phyloP scores from a whole-genome alignment of 805 yeast genomes.

The Yueomyces sinensis region DNA sequence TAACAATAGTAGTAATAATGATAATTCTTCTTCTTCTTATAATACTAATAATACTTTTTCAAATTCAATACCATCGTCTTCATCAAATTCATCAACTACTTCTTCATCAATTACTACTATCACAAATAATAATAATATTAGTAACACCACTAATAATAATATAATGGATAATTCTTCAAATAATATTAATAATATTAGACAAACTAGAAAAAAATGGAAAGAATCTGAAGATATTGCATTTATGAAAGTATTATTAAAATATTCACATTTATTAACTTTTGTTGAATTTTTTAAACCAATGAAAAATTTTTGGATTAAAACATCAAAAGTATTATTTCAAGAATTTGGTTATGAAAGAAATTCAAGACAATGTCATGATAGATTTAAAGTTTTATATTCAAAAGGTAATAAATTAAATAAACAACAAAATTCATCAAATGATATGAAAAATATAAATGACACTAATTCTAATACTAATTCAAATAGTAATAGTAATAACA shows the following conservation, averaged over 20 bases:
- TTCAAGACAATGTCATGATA: conserved; percentile 20
- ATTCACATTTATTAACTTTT: conserved; percentile 11
- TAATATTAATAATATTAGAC: neutral
- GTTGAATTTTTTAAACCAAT: conserved; percentile 19
- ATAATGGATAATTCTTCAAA: neutral
- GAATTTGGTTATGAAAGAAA: conserved; percentile 12
- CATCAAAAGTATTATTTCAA: conserved; percentile 10
- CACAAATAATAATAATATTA: too few species aligned
- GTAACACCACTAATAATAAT: neutral
- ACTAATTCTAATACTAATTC: neutral
- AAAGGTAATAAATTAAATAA: conserved; percentile 7
- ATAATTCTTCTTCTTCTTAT: neutral
- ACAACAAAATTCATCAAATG: too few species aligned
- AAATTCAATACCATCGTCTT: neutral
- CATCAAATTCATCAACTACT: neutral
- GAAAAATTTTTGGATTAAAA: conserved; percentile 18
- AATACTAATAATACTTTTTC: neutral
- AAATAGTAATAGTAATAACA: neutral
- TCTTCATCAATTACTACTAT: neutral
- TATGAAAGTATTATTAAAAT: conserved; percentile 7
- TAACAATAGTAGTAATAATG: neutral
- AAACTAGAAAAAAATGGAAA: conserved; percentile 14
- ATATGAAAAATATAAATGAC: neutral
- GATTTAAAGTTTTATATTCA: conserved; percentile 16
- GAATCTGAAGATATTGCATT: conserved; percentile 13